Percentiles rank a stretch among this genome's conserved stretches.
phyloP scores from a whole-genome alignment of 2,329 filamentous ascomycete species.

The Alternaria triticina region DNA sequence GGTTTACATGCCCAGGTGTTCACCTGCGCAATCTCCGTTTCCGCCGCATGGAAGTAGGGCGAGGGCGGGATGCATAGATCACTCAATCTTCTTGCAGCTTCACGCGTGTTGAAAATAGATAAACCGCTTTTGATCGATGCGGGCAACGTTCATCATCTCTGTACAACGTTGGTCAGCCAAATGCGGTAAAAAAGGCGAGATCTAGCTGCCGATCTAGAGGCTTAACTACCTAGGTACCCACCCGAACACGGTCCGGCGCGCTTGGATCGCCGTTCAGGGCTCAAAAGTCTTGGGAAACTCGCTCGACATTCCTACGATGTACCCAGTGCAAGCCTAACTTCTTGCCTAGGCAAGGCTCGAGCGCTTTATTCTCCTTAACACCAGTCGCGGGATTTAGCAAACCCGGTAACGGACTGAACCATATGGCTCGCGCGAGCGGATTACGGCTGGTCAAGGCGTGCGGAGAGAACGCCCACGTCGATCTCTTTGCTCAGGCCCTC shows the following conservation, averaged over 20 bases:
- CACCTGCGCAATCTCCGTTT: background rate
- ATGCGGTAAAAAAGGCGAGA: background rate
- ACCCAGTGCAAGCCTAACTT: background rate
- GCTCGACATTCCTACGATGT: background rate
- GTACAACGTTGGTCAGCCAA: background rate
- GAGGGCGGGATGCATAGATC: background rate
- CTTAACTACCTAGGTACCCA: background rate
- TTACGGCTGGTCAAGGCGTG: background rate
- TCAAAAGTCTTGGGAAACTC: background rate
- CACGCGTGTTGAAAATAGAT: background rate
- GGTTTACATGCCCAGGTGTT: background rate
- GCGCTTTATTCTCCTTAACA: conserved; percentile 2
- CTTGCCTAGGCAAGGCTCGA: background rate
- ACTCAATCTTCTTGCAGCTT: background rate
- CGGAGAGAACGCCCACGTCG: background rate
- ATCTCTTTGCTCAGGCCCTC: conserved; percentile 1
- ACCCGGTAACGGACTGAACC: conserved; percentile 1
- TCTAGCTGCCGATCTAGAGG: background rate
- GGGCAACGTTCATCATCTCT: background rate
- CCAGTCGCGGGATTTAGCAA: conserved; percentile 2
- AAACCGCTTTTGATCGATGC: background rate
- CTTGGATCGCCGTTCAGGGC: background rate
- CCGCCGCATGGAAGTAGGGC: background rate
- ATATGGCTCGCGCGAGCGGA: conserved; percentile 6
- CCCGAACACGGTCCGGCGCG: background rate